Percentiles rank a stretch among this genome's conserved stretches.
These are phyloP conservation scores for Ambrosia trifida DNA, from an alignment of 129 eudicot species.

Conservation along the genomic window DNA sequence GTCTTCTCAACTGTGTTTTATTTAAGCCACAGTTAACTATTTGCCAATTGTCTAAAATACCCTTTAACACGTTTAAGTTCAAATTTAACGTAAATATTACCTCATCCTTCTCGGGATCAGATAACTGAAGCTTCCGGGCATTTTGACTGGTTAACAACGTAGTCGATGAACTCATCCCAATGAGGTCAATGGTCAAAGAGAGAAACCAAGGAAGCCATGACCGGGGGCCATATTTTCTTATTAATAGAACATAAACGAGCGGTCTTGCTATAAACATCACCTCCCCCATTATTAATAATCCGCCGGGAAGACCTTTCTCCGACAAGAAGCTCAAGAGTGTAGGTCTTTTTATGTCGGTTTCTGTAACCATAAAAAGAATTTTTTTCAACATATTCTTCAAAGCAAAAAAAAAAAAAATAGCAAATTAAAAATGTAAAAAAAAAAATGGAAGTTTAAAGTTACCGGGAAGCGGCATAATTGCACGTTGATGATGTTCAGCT, in stretches of 20 bases:
- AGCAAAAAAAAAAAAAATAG: not conserved
- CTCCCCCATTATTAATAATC: slow-evolving; percentile 67
- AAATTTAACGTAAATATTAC: slow-evolving; percentile 32
- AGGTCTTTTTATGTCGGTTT: slow-evolving; percentile 40
- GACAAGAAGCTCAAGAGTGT: slow-evolving; percentile 68
- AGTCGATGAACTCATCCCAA: slow-evolving; percentile 56
- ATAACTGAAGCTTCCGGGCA: slow-evolving; percentile 37
- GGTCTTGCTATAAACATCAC: slow-evolving; percentile 73
- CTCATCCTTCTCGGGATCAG: slow-evolving; percentile 73
- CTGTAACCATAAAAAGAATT: slow-evolving; percentile 37
- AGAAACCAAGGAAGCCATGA: slow-evolving; percentile 93
- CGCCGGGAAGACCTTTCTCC: slow-evolving; percentile 74
- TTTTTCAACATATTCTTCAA: not conserved
- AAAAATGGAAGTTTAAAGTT: slow-evolving; percentile 10
- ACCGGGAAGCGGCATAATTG: slow-evolving; percentile 62
- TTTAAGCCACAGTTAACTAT: not conserved
- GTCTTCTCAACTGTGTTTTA: slow-evolving; percentile 65
- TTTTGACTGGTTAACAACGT: slow-evolving; percentile 29
- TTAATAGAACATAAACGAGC: slow-evolving; percentile 72
- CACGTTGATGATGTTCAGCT: slow-evolving; percentile 71
- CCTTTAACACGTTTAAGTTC: not conserved
- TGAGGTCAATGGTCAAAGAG: slow-evolving; percentile 62
- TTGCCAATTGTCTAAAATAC: slow-evolving; percentile 3
- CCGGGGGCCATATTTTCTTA: slow-evolving; percentile 72
- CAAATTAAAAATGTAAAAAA: not conserved